These are phyloP conservation scores for Hyphopichia wangnamkhiaoensis DNA, from an alignment of 1,139 yeast species.

Conservation along the genomic window DNA sequence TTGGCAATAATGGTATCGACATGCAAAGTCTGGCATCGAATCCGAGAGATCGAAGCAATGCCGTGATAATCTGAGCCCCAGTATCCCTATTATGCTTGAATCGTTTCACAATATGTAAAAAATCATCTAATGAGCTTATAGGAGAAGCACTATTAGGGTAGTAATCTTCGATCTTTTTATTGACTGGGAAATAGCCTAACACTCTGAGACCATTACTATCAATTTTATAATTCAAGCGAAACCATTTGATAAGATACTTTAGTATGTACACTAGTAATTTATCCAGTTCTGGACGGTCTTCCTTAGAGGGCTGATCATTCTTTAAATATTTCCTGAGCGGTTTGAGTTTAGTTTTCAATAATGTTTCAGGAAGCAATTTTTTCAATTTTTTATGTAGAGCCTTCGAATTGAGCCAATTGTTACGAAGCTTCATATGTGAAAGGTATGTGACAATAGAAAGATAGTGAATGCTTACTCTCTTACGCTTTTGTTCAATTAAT, in stretches of 20 bases:
- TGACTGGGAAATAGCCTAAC: slow-evolving; percentile 28
- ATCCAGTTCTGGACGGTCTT: slow-evolving; percentile 15
- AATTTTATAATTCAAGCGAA: slow-evolving; percentile 35
- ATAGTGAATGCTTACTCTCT: slow-evolving; percentile 21
- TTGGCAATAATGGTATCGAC: slow-evolving; percentile 33
- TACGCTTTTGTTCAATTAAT: slow-evolving; percentile 11
- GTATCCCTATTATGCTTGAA: slow-evolving; percentile 39
- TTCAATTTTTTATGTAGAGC: slow-evolving; percentile 24
- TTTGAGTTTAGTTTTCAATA: slow-evolving; percentile 17
- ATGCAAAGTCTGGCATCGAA: slow-evolving; percentile 35
- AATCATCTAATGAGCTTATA: slow-evolving; percentile 13
- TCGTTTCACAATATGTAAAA: slow-evolving; percentile 20
- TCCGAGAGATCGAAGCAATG: slow-evolving; percentile 31
- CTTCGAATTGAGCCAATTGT: slow-evolving; percentile 21
- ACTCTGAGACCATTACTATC: slow-evolving; percentile 37
- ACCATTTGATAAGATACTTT: slow-evolving; percentile 41
- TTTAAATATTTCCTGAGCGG: slow-evolving; percentile 8
- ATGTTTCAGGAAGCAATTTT: slow-evolving; percentile 26
- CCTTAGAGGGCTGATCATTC: slow-evolving; percentile 1
- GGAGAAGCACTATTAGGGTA: slow-evolving; percentile 22
- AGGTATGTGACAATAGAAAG: slow-evolving; percentile 29
- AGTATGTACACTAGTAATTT: slow-evolving; percentile 30
- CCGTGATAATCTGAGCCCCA: slow-evolving; percentile 39
- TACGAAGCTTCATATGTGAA: slow-evolving; percentile 25
- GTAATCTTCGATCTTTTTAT: slow-evolving; percentile 14